A percentile compares a stretch with the other conserved stretches of the same genome.
These are phyloP conservation scores for Pleurotus sapidus DNA, from an alignment of 768 basidiomycete species.

Conservation along the genomic window DNA sequence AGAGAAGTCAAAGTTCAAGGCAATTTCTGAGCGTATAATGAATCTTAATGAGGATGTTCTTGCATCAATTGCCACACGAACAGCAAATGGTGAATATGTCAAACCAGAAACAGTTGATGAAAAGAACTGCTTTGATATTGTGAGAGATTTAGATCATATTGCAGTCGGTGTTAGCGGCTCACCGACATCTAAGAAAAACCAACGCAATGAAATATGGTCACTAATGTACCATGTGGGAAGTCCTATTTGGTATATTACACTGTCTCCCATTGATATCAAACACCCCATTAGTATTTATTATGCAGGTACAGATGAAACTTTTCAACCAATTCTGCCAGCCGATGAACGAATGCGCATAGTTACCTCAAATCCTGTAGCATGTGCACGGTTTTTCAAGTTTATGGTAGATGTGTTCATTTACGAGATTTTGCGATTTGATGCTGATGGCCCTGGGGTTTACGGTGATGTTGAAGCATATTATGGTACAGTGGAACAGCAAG, in stretches of 20 bases:
- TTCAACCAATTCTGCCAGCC: constrained; percentile 12
- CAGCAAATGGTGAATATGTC: constrained; percentile 5
- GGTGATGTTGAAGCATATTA: constrained; percentile 29
- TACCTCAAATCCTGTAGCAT: constrained; percentile 22
- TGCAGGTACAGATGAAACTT: constrained; percentile 20
- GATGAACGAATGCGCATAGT: constrained; percentile 8
- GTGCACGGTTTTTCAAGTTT: constrained; percentile 28
- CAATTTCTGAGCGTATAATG: constrained; percentile 12
- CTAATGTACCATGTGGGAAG: not conserved
- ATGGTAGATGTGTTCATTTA: constrained; percentile 26
- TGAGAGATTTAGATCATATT: constrained; percentile 17
- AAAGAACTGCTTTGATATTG: constrained; percentile 17
- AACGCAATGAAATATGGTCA: not conserved
- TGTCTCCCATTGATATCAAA: not conserved
- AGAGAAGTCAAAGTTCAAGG: constrained; percentile 13
- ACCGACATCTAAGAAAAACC: constrained; percentile 17
- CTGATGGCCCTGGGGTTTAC: constrained; percentile 19
- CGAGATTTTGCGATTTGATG: constrained; percentile 21
- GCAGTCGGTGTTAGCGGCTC: constrained; percentile 17
- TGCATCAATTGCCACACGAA: constrained; percentile 5
- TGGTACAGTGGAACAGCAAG: constrained; percentile 39
- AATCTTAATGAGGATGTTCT: constrained; percentile 12
- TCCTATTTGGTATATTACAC: not conserved
- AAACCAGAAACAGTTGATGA: constrained; percentile 14
- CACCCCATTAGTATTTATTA: constrained; percentile 24